Evolutionary conservation across 1,284 basidiomycete genomes (phyloP).

Genomic region (Mrakiaceae sp.): DNA sequence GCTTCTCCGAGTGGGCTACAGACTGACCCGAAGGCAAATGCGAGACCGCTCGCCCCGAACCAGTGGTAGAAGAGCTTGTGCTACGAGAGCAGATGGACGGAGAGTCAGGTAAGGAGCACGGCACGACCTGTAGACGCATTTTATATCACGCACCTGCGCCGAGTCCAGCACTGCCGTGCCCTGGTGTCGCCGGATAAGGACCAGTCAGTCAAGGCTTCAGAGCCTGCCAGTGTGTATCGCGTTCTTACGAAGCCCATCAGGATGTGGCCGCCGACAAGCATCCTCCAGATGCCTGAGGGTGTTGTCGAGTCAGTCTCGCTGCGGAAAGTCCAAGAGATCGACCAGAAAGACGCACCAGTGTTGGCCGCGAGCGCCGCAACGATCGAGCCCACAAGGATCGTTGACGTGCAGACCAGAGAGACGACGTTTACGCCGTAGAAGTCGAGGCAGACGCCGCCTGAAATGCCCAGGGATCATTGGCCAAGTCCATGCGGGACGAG

Average conservation of each 20-base stretch:
- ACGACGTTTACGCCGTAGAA: neutral
- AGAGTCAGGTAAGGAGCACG: neutral
- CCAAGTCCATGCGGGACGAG: neutral
- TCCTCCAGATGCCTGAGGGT: neutral
- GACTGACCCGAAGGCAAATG: neutral
- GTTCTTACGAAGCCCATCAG: neutral
- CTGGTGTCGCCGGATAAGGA: too few species aligned
- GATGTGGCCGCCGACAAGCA: neutral
- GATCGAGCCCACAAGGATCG: neutral
- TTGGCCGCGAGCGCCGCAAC: neutral
- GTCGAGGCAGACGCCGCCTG: neutral
- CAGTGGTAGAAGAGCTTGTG: slow-evolving; percentile 12
- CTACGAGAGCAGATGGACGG: neutral
- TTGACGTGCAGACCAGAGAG: neutral
- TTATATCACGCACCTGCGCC: neutral
- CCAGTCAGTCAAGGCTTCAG: too few species aligned
- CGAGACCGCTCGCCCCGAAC: slow-evolving; percentile 1
- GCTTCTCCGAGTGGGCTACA: too few species aligned
- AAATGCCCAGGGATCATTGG: neutral
- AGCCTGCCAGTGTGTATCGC: too few species aligned
- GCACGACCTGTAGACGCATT: neutral
- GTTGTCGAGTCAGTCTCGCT: too few species aligned
- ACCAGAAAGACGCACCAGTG: too few species aligned
- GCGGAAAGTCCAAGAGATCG: too few species aligned
- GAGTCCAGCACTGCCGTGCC: slow-evolving; percentile 1